Conservation (phyloP, 352 stramenopile species). For the Phytophthora aleatoria region DNA sequence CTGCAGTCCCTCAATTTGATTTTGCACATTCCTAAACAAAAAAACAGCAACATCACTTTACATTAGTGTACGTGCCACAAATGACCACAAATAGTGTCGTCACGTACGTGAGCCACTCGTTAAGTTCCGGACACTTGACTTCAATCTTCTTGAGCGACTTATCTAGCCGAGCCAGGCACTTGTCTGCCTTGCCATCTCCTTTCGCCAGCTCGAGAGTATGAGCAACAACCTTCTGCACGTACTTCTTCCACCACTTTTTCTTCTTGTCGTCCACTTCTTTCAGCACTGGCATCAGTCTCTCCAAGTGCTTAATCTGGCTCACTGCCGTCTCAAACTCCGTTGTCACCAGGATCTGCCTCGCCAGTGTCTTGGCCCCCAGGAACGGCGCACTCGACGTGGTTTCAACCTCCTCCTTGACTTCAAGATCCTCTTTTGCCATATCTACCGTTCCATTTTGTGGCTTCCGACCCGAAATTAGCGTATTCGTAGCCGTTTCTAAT, state of each 20-base stretch:
- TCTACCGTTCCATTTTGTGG: slow-evolving; percentile 1
- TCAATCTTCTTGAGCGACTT: slow-evolving; percentile 23
- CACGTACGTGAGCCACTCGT: slow-evolving; percentile 26
- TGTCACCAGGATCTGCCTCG: slow-evolving; percentile 15
- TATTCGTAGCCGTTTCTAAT: slow-evolving; percentile 24
- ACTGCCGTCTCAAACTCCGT: slow-evolving; percentile 14
- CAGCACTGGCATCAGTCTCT: slow-evolving; percentile 24
- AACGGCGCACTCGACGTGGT: background rate
- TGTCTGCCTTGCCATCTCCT: background rate
- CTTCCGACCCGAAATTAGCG: slow-evolving; percentile 7
- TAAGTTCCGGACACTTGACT: slow-evolving; percentile 28
- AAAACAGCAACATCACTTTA: background rate
- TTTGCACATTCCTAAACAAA: slow-evolving; percentile 24
- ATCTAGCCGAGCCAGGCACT: slow-evolving; percentile 1
- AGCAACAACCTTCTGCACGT: slow-evolving; percentile 17
- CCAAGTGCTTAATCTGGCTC: slow-evolving; percentile 13
- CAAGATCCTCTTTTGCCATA: slow-evolving; percentile 2
- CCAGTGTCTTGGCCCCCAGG: slow-evolving; percentile 24
- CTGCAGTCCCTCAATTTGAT: slow-evolving; percentile 14
- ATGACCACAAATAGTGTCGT: background rate
- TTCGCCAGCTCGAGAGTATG: slow-evolving; percentile 20
- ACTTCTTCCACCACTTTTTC: slow-evolving; percentile 35
- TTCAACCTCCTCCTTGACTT: slow-evolving; percentile 8
- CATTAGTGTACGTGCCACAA: background rate
- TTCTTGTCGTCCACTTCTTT: slow-evolving; percentile 23